Evolutionary conservation across 2,329 filamentous ascomycete genomes (phyloP).

Genomic region (Paecilomyces dactylethromorphus): DNA sequence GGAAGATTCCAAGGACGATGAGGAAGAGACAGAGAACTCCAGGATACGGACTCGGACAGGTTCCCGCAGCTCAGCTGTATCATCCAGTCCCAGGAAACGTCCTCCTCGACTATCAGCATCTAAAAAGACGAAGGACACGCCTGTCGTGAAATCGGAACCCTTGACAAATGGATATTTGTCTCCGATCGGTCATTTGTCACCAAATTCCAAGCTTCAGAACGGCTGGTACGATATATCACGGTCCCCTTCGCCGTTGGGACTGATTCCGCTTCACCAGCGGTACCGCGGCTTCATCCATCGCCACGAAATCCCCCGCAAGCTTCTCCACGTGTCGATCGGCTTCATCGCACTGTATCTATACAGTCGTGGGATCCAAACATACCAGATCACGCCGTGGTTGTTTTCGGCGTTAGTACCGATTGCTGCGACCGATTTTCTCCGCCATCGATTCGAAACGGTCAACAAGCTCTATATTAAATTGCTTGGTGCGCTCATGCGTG

Average conservation of each 20-base stretch:
- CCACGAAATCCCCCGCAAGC: slow-evolving; percentile 92
- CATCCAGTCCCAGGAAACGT: not conserved
- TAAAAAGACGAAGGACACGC: slow-evolving; percentile 43
- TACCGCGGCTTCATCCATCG: slow-evolving; percentile 91
- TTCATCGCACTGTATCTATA: slow-evolving; percentile 90
- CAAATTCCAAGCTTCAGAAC: slow-evolving; percentile 49
- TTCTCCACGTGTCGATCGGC: slow-evolving; percentile 90
- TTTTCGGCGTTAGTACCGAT: slow-evolving; percentile 78
- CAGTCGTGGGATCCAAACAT: slow-evolving; percentile 67
- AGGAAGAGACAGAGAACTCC: slow-evolving; percentile 45
- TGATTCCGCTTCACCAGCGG: slow-evolving; percentile 91
- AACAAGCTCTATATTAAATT: slow-evolving; percentile 81
- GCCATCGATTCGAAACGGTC: slow-evolving; percentile 72
- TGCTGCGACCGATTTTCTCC: slow-evolving; percentile 70
- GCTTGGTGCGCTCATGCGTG: slow-evolving; percentile 89
- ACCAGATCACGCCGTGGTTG: slow-evolving; percentile 74
- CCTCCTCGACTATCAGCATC: slow-evolving; percentile 36
- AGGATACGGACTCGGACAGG: slow-evolving; percentile 59
- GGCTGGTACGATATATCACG: slow-evolving; percentile 86
- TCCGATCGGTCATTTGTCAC: slow-evolving; percentile 65
- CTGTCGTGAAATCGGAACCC: slow-evolving; percentile 32
- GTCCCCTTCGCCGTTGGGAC: slow-evolving; percentile 82
- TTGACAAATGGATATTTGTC: slow-evolving; percentile 31
- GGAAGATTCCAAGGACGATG: slow-evolving; percentile 46
- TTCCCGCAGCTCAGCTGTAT: slow-evolving; percentile 59